Base-by-base conservation (phyloP, 164 flowering plant species). In the Vitis cinerea region DNA sequence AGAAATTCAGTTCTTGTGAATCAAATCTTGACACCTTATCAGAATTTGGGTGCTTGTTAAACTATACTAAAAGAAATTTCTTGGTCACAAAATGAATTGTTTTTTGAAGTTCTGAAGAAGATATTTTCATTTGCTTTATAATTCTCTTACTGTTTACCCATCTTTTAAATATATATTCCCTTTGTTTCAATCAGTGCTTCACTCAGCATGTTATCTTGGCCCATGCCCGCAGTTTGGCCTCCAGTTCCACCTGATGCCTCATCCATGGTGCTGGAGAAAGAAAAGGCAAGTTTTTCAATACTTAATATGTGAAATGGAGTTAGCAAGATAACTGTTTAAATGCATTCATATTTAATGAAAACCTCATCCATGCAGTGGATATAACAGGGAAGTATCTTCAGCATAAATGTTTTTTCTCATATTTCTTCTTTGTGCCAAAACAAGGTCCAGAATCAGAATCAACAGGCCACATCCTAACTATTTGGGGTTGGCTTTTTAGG, bases 201-300 rank as follows among this genome's bases (percentile, higher is more conserved):
- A 65, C 90, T 93, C 63, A 93, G 99, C 83, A 91, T 95, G 97
- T 83, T 95, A 57, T 94, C 98, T 64, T 95, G 99, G 99, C 97
- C 99, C 55, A 95, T 88, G 81, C 98, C 98, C 63, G 84, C 86
- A 47, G 82, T 88, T 66, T 95, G 99, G 99, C 99, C 99, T 74
- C 79, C 84, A 60, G 78, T 93, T 73, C 97, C 98, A 53, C 71
- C 94, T 61, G 97, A 93, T 79, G 91, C 97, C 78, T 86, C 97
- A 50, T 72, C 94, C 31, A 83, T 78, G 72, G 97, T 91, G 71
- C 81, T 91, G 69, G 82, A 51, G n/a, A 95, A 93, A 83, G 99
- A 95, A 79, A 95, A 93, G 94, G 98, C 79, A 81, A 83, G 85
- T 85, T 67, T 37, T 37, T 37, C 44, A 3, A 0, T 37, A 37